Base-by-base conservation (phyloP, 208 protist species). In the Wallacemonas sp. region DNA sequence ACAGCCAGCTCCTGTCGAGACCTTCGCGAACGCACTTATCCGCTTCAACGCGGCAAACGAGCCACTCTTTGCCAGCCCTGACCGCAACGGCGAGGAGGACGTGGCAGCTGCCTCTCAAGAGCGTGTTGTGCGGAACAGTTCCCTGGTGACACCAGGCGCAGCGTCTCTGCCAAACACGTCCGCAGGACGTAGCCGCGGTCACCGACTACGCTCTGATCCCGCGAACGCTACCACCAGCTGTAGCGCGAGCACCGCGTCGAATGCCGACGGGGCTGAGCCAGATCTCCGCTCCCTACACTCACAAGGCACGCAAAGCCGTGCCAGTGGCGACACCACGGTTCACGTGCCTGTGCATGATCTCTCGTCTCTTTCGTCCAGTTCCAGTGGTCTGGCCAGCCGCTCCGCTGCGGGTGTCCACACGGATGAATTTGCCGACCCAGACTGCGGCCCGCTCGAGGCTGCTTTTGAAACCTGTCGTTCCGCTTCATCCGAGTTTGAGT, bases 381-480 rank as follows among this genome's bases (percentile, higher is more conserved):
- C 30, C 6, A 64, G 34, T 38, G 62, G 17, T 4, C 17, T n/a
- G 30, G 31, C 9, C 30, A 27, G 30, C 15, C 6, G 51, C 28
- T 19, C 4, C 28, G 15, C 17, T 5, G 21, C 6, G 6, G 51
- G 14, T 19, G 11, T 44, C 34, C 15, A 30, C 39, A 6, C 24
- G 24, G 9, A 14, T 9, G 46, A 54, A 3, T 15, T 15, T 8
- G 21, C 4, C 21, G 46, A 54, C 46, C 24, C 21, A 2, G 38
- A 49, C 17, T 31, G 56, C 38, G 33, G 59, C 28, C 34, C 34
- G 24, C 19, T 41, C 19, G 30, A 2, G 4, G 51, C 9, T 9
- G 51, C 41, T 28, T 84, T 84, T 36, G 74, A 33, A n/a, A 77
- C 79, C 31, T 84, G 79, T 39, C 38, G 73, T 1, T 78, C 74